Evolutionary conservation across 75 land plant genomes (phyloP).

Genomic region (Selaginella moellendorffii): DNA sequence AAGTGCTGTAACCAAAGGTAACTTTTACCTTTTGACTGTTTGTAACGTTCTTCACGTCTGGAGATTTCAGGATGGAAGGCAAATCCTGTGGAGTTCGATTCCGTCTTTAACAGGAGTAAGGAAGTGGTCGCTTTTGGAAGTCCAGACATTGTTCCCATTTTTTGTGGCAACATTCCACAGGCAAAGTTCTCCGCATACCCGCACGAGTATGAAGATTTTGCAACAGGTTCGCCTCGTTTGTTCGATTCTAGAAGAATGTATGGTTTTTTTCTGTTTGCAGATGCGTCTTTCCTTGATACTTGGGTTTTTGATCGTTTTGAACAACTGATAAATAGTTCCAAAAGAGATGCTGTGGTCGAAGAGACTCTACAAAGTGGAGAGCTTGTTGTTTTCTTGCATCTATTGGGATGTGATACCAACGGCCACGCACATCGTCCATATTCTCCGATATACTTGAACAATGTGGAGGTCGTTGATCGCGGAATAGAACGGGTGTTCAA

Average conservation of each 20-base stretch:
- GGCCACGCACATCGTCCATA: slow-evolving; percentile 95
- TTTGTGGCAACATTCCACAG: slow-evolving; percentile 63
- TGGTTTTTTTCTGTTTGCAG: slow-evolving; percentile 36
- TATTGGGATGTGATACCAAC: slow-evolving; percentile 93
- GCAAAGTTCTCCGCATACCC: slow-evolving; percentile 69
- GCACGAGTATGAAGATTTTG: slow-evolving; percentile 91
- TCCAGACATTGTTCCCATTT: slow-evolving; percentile 93
- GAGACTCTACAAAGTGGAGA: slow-evolving; percentile 47
- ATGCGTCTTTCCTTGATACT: slow-evolving; percentile 92
- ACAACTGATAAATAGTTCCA: slow-evolving; percentile 48
- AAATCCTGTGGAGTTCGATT: slow-evolving; percentile 97
- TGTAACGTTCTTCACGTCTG: neutral
- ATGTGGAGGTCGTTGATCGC: slow-evolving; percentile 76
- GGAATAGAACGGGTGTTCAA: slow-evolving; percentile 55
- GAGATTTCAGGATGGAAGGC: slow-evolving; percentile 85
- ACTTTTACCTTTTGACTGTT: neutral
- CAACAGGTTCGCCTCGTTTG: slow-evolving; percentile 39
- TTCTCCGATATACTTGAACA: slow-evolving; percentile 78
- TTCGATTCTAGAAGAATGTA: neutral
- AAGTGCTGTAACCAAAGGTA: slow-evolving; percentile 96
- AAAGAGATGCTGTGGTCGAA: slow-evolving; percentile 33
- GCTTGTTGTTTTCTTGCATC: slow-evolving; percentile 67
- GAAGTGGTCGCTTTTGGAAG: slow-evolving; percentile 86
- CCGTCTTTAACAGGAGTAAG: slow-evolving; percentile 81
- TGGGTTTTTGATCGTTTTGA: slow-evolving; percentile 78